Evolutionary conservation across 169 alveolate species (phyloP), one percentile per base, ranked within the genome.

Genomic region (Babesia gibsoni): DNA sequence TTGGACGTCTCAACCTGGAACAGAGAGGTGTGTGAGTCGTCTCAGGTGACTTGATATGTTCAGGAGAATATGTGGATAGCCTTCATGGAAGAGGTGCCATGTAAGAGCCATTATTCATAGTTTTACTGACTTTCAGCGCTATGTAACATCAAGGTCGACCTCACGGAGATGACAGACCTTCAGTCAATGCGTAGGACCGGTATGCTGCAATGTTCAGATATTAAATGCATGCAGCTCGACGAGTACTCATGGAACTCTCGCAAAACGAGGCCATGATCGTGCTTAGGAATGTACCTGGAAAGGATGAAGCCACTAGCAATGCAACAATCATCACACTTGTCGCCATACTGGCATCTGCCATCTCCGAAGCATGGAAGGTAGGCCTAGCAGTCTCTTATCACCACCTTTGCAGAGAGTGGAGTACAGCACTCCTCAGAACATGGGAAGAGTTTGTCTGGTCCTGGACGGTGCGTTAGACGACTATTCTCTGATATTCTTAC

Each of bases 51-150:
- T 27, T 52, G 46, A 8, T 10, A 25, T 16, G 1, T 10, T 7
- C 79, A 70, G 94, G 95, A 91, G 82, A 93, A 90, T 77, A 90
- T 81, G 94, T 92, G 91, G 96, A 80, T 88, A 49, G 81, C 81
- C 45, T 77, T 89, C 58, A 88, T 85, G 70, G 95, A 90, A 73
- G 91, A 83, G 58, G 53, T 88, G 48, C 89, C 95, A 43, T 58
- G 89, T 42, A 73, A 39, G 82, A 49, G 69, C 50, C 37, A 49
- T 61, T 52, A 69, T 42, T 42, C 49, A 52, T 33, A 79, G 78
- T 68, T 32, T 36, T 65, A 23, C 57, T 57, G 36, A 37, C 37
- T 23, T 50, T 53, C 33, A 52, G 84, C 67, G 53, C 53, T 54
- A 41, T 65, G 67, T 39, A 77, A 80, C 59, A 66, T 77, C 46